Percentiles rank a stretch among this genome's conserved stretches.
phyloP scores from a whole-genome alignment of 23 red algal genomes.

The Gracilaria domingensis region DNA sequence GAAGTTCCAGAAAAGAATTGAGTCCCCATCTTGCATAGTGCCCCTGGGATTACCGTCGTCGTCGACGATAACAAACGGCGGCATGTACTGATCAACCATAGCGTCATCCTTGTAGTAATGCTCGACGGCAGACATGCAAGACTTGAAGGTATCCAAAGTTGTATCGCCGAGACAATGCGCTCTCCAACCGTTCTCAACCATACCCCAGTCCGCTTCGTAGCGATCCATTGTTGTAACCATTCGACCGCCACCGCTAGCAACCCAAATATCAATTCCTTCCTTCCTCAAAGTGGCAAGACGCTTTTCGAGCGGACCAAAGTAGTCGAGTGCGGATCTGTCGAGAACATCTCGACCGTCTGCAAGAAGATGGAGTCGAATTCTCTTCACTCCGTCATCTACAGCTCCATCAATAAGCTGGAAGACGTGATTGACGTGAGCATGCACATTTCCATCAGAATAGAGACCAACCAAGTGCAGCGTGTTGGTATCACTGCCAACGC shows the following conservation, averaged over 20 bases:
- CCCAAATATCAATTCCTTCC: slow-evolving; percentile 69
- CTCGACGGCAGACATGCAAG: slow-evolving; percentile 69
- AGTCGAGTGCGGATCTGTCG: slow-evolving; percentile 70
- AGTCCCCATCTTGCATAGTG: slow-evolving; percentile 80
- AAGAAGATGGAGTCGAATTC: slow-evolving; percentile 83
- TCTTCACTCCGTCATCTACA: slow-evolving; percentile 78
- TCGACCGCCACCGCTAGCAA: slow-evolving; percentile 75
- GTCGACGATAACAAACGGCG: slow-evolving; percentile 86
- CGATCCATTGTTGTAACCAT: slow-evolving; percentile 93
- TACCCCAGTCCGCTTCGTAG: slow-evolving; percentile 88
- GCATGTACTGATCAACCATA: slow-evolving; percentile 88
- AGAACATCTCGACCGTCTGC: slow-evolving; percentile 87
- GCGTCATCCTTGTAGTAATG: slow-evolving; percentile 80
- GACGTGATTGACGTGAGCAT: slow-evolving; percentile 89
- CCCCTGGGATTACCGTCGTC: slow-evolving; percentile 73
- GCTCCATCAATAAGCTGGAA: slow-evolving; percentile 86
- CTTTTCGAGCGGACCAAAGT: slow-evolving; percentile 87
- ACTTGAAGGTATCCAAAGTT: slow-evolving; percentile 67
- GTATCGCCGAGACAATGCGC: slow-evolving; percentile 82
- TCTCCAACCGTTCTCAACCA: slow-evolving; percentile 84
- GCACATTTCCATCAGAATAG: slow-evolving; percentile 91
- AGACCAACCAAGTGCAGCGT: slow-evolving; percentile 93
- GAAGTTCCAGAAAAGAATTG: slow-evolving; percentile 95
- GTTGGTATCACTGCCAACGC: slow-evolving; percentile 13
- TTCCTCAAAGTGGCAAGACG: slow-evolving; percentile 65